Evolutionary conservation across 1,139 yeast genomes (phyloP).

Genomic region (Hyphopichia burtonii): DNA sequence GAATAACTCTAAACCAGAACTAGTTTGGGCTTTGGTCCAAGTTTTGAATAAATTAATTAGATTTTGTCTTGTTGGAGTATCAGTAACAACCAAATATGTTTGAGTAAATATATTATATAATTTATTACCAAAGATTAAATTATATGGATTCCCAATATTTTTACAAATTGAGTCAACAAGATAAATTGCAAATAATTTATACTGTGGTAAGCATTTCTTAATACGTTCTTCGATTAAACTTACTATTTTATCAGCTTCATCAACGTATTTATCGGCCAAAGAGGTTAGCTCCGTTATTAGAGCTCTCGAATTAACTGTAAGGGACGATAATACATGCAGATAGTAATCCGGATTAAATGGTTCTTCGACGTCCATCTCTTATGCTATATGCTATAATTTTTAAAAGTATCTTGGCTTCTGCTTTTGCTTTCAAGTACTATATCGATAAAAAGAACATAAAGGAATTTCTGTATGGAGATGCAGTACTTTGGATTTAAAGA

Average conservation of each 20-base stretch:
- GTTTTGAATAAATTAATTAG: slow-evolving; percentile 41
- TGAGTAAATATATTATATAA: slow-evolving; percentile 37
- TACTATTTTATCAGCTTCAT: slow-evolving; percentile 31
- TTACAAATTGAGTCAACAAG: slow-evolving; percentile 44
- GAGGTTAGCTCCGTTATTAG: slow-evolving; percentile 40
- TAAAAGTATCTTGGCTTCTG: neutral
- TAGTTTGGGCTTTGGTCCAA: slow-evolving; percentile 35
- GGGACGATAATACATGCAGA: slow-evolving; percentile 28
- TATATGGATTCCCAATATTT: slow-evolving; percentile 46
- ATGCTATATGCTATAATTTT: neutral
- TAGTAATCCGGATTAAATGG: slow-evolving; percentile 30
- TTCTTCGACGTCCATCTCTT: slow-evolving; percentile 7
- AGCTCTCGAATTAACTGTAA: slow-evolving; percentile 40
- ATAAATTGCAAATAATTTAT: slow-evolving; percentile 39
- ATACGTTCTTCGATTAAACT: slow-evolving; percentile 35
- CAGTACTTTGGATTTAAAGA: too few relatives aligned
- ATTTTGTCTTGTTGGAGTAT: slow-evolving; percentile 35
- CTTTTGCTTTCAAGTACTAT: neutral
- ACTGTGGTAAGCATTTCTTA: slow-evolving; percentile 36
- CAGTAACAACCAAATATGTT: slow-evolving; percentile 39
- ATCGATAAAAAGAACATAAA: neutral
- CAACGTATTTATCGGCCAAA: slow-evolving; percentile 33
- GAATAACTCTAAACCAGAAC: slow-evolving; percentile 37
- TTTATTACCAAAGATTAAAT: slow-evolving; percentile 33
- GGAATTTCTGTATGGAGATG: neutral